Evolutionary conservation across 441 rosid genomes (phyloP), one percentile per base, ranked within the genome.

Genomic region (Aquilaria agallochum): DNA sequence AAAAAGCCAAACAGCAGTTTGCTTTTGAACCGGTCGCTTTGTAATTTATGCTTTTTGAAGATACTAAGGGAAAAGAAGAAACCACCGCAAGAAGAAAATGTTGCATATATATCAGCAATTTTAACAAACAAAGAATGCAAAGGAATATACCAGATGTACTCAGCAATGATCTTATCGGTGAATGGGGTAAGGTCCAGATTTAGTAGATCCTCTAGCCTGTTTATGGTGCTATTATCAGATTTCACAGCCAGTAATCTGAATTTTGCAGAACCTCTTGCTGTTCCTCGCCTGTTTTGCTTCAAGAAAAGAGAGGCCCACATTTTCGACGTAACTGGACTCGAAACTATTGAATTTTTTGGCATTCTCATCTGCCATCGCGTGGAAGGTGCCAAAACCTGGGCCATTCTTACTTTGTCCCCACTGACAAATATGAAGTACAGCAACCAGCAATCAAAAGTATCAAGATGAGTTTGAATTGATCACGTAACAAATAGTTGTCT

Each of bases 101-200:
- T 9, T 15, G 9, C 33, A 20, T 40, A 34, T n/a, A 36, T 50
- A 52, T 3, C 36, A 46, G 8, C 1, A 27, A 56, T 2, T 46
- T 51, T 7, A 50, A 20, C 51, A 50, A 58, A 52, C 53, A 56
- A 63, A 56, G 64, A 60, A 52, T 20, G 27, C 27, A 47, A 57
- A 50, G 42, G 42, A 61, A 15, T 55, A 68, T 85, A 91, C 99
- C 99, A 91, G 67, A 95, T 88, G 72, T 95, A 95, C 58, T 95
- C 99, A 15, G 97, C 97, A 56, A 95, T 89, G 80, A 95, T 86
- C 67, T 71, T 81, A 70, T 91, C 86, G 44, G 97, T 82, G 78
- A 76, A 84, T 40, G 96, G 92, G 31, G 87, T 88, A 55, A 86
- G 62, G 58, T 95, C 99, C 78, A 91, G 53, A 74, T 95, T 95